phyloP scores from a whole-genome alignment of 306 rosid genomes.

The Trichosanthes cucumerina region DNA sequence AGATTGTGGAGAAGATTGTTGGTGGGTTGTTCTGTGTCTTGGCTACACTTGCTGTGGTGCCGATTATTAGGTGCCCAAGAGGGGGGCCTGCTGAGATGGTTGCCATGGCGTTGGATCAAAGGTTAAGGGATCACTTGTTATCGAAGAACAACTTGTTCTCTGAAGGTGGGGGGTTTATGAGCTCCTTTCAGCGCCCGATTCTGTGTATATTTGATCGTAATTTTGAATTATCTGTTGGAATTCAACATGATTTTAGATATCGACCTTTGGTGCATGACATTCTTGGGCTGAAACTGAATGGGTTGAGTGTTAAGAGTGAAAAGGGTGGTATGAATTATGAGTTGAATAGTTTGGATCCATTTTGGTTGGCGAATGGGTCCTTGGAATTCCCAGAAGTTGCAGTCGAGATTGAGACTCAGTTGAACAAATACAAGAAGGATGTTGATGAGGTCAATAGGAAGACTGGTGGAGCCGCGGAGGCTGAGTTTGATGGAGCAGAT shows the following conservation, averaged over 20 bases:
- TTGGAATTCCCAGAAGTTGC: conserved; percentile 93
- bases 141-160: conserved; percentile 78
- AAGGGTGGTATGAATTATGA: conserved; percentile 85
- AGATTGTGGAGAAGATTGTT: conserved; percentile 65
- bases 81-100: conserved; percentile 99
- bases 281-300: conserved; percentile 78
- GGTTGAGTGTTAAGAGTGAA: conserved; percentile 80
- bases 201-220: conserved; percentile 85
- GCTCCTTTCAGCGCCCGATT: conserved; percentile 83
- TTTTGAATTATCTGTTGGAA: conserved; percentile 78
- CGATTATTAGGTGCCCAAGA: conserved; percentile 67
- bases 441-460: conserved; percentile 94
- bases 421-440: conserved; percentile 80
- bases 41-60: conserved; percentile 80
- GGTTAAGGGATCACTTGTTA: conserved; percentile 80
- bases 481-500: conserved; percentile 88
- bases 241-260: conserved; percentile 93
- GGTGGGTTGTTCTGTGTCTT: conserved; percentile 71
- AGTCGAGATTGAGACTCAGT: conserved; percentile 79
- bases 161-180: conserved; percentile 54
- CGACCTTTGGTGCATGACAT: conserved; percentile 81
- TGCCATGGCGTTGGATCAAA: conserved; percentile 80
- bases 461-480: conserved; percentile 71
- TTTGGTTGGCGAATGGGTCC: conserved; percentile 81
- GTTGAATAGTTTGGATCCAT: conserved; percentile 70